Conservation (phyloP, 2,329 filamentous ascomycete genomes). For the Xylariales sp. region DNA sequence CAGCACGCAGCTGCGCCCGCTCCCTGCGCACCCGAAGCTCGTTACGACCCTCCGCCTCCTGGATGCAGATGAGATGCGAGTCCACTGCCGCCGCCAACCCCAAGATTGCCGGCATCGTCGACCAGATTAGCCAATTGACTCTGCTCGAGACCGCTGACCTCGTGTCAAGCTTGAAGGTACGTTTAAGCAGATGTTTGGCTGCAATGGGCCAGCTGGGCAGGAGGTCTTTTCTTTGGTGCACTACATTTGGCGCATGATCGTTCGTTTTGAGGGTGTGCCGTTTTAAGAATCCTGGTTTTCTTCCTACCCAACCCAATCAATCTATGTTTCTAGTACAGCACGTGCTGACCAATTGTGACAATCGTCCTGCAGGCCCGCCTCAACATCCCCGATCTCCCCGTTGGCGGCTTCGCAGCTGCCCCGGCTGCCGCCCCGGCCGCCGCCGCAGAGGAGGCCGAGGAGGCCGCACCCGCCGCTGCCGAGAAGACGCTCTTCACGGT, state of each 20-base stretch:
- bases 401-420: slow-evolving; percentile 81
- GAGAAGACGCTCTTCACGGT: slow-evolving; percentile 98
- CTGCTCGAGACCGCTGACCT: slow-evolving; percentile 96
- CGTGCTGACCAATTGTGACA: slow-evolving; percentile 9
- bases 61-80: slow-evolving; percentile 72
- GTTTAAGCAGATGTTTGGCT: too few relatives aligned
- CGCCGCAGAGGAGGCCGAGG: slow-evolving; percentile 76
- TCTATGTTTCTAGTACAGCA: not conserved
- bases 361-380: slow-evolving; percentile 65
- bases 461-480: slow-evolving; percentile 80
- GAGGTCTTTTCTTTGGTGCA: too few relatives aligned
- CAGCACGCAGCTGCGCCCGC: slow-evolving; percentile 60
- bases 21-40: slow-evolving; percentile 50
- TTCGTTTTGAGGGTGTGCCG: too few relatives aligned
- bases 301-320: too few relatives aligned
- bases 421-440: slow-evolving; percentile 55
- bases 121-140: slow-evolving; percentile 98
- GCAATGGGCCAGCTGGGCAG: too few relatives aligned
- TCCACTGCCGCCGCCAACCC: slow-evolving; percentile 80
- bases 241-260: too few relatives aligned
- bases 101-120: slow-evolving; percentile 92
- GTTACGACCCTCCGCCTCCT: slow-evolving; percentile 39
- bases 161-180: slow-evolving; percentile 89
- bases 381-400: slow-evolving; percentile 96
- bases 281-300: too few relatives aligned